Evolutionary conservation across 169 alveolate species (phyloP), one percentile per base, ranked within the genome.

Genomic region (Plasmodium chabaudi): DNA sequence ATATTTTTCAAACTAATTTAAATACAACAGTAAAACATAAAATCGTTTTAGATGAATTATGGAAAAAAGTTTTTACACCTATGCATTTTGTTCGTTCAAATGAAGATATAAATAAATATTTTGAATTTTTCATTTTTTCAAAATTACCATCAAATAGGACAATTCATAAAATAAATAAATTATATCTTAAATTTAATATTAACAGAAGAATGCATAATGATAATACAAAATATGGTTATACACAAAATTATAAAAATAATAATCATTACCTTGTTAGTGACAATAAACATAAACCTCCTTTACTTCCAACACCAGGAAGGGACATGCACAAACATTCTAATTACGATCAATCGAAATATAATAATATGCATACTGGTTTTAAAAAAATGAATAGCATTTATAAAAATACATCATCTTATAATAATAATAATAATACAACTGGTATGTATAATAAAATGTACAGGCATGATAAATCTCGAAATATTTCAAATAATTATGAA

Each of bases 31-130:
- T 75, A 53, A 75, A 68, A 27, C 34, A 44, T 34, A 63, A 53
- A 63, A 15, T 15, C 34, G 2, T 59, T 51, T 49, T 21, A 34
- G 88, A 75, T 13, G 34, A 75, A 15, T 67, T 75, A 67, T 75
- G 75, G 75, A 60, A 75, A 49, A 46, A 15, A 7, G 21, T 75
- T n/a, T 75, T 75, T 44, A 75, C 55, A 19, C 88, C 88, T 6
- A 19, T 75, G 15, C 69, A 75, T 42, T 75, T 75, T 55, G 61
- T 47, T 68, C 88, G 64, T 56, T 34, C 56, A 7, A 75, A 67
- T 63, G 74, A 75, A 9, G 27, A 75, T 67, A 9, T 75, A 21
- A 75, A 67, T 42, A 9, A 51, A 51, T 75, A 61, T 67, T 75
- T 75, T 55, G 88, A 75, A 63, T 75, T 49, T 55, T 61, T 61